These are phyloP conservation scores for Thraustochytrium striatum DNA, from an alignment of 352 stramenopile genomes.

Conservation along the genomic window DNA sequence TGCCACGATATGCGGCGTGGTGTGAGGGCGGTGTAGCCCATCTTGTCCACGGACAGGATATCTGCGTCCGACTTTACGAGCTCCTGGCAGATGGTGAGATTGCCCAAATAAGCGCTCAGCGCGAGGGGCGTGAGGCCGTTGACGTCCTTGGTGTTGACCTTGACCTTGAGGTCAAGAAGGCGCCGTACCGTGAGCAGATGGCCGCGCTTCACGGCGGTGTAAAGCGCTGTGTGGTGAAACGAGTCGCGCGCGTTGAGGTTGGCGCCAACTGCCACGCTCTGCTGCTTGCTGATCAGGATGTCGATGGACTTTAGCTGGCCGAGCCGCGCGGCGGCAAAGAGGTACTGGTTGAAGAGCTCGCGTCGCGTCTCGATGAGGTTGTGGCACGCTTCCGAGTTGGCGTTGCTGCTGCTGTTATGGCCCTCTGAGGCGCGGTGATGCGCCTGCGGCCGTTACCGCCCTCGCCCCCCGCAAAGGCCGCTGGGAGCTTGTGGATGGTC, in stretches of 20 bases:
- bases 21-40: conserved; percentile 31
- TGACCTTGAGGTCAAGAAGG: not conserved
- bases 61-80: conserved; percentile 24
- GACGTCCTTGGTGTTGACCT: conserved; percentile 14
- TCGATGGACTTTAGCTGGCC: not conserved
- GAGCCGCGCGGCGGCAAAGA: not conserved
- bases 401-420: not conserved
- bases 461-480: not conserved
- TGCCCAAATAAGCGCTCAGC: conserved; percentile 48
- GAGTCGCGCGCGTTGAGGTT: conserved; percentile 40
- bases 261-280: not conserved
- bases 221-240: conserved; percentile 42
- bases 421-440: no score
- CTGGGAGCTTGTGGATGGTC: not conserved
- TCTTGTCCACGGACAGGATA: conserved; percentile 6
- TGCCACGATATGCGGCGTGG: conserved; percentile 34
- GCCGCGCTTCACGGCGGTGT: conserved; percentile 49
- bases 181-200: not conserved
- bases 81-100: conserved; percentile 40
- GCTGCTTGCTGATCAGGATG: conserved; percentile 12
- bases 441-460: not conserved
- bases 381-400: not conserved
- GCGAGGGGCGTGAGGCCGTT: conserved; percentile 49
- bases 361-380: conserved; percentile 7
- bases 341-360: conserved; percentile 24